Percentiles rank a stretch among this genome's conserved stretches.
These are phyloP conservation scores for Dipteronia dyeriana DNA, from an alignment of 345 rosid species.

Conservation along the genomic window DNA sequence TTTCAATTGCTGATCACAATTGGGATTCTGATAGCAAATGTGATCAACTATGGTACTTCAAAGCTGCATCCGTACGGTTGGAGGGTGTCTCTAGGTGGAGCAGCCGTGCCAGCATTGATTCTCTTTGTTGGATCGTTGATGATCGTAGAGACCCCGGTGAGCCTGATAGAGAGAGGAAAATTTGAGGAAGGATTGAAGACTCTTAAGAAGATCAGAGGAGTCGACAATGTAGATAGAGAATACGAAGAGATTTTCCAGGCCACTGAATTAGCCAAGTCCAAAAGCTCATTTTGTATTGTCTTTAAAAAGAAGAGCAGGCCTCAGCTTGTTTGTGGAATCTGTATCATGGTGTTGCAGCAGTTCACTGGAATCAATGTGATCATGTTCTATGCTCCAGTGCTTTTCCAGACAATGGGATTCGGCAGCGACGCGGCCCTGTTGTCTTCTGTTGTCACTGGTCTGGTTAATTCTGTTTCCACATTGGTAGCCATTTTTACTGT, in stretches of 20 bases:
- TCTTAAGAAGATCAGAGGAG: slow-evolving; percentile 58
- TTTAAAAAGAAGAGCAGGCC: slow-evolving; percentile 42
- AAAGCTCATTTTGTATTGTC: slow-evolving; percentile 46
- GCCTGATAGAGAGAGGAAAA: slow-evolving; percentile 61
- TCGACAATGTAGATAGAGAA: slow-evolving; percentile 48
- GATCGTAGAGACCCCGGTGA: slow-evolving; percentile 69
- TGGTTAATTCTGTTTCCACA: slow-evolving; percentile 34
- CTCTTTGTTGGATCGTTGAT: slow-evolving; percentile 57
- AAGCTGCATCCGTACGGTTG: slow-evolving; percentile 47
- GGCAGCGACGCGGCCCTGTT: slow-evolving; percentile 41
- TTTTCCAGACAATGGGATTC: slow-evolving; percentile 57
- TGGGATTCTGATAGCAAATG: slow-evolving; percentile 61
- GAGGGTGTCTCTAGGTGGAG: slow-evolving; percentile 69
- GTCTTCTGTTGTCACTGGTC: slow-evolving; percentile 47
- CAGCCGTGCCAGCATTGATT: slow-evolving; percentile 55
- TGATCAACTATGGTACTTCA: slow-evolving; percentile 46
- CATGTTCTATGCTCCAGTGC: slow-evolving; percentile 56
- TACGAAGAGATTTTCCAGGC: slow-evolving; percentile 45
- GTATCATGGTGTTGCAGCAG: slow-evolving; percentile 66
- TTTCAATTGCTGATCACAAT: slow-evolving; percentile 75
- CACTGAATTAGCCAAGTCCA: slow-evolving; percentile 44
- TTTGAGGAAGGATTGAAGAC: slow-evolving; percentile 34
- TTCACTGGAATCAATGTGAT: slow-evolving; percentile 65
- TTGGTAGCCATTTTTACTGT: slow-evolving; percentile 32
- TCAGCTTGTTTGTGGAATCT: slow-evolving; percentile 47